Evolutionary conservation across 768 basidiomycete genomes (phyloP), one percentile per base, ranked within the genome.

Genomic region (Candolleomyces aberdarensis): DNA sequence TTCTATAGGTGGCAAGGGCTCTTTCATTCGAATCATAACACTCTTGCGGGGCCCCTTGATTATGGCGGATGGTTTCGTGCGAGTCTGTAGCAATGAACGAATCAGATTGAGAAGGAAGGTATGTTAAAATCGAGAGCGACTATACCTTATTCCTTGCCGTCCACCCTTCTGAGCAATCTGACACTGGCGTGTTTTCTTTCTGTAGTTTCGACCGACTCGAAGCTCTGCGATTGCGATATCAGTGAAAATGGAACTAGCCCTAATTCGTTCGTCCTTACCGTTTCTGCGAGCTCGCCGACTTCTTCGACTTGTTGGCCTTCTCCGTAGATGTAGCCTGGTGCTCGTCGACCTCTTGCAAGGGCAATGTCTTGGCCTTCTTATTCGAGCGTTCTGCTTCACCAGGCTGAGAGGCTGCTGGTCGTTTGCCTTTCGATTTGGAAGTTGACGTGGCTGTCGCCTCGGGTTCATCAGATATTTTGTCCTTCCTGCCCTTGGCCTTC

Each of bases 21-120:
- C 60, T 49, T 61, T 64, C 19, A 70, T 63, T 22, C 67, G 67
- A 43, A 62, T 48, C 58, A 70, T 60, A 6, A 70, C 66, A 51
- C 66, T 67, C 48, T 67, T 64, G 19, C 62, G 66, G 17, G 46
- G 58, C 3, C 54, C 54, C 17, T 17, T 19, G 36, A 56, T 56
- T 11, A 10, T 22, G 5, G 54, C 5, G 15, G 39, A 13, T 8
- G 54, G 40, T 43, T 41, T 43, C 15, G 54, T 39, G 19, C 54
- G 40, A 22, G 54, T 41, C 54, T 56, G 32, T 17, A 32, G 32
- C 4, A 26, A 19, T 22, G n/a, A 36, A 36, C 11, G 4, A 9
- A 15, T 22, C 32, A 15, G 29, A 36, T 17, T 8, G 31, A 22
- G 36, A 19, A 56, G 20, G 19, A 41, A 40, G 22, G 51, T 52